These are phyloP conservation scores for Exophiala dermatitidis DNA, from an alignment of 2,329 filamentous ascomycete genomes.

Conservation along the genomic window DNA sequence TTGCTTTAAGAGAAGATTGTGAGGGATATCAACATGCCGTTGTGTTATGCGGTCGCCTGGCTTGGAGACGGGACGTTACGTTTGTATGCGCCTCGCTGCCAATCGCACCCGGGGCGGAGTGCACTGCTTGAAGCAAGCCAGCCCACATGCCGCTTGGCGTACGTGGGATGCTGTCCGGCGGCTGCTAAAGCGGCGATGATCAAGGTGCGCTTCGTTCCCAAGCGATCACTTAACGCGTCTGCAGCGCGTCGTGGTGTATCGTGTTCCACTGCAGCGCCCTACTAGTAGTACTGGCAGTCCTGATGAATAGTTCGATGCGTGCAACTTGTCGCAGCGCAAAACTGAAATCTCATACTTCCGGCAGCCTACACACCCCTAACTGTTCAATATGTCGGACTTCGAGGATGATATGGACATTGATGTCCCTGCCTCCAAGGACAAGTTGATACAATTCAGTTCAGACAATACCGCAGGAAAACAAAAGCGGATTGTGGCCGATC, in stretches of 20 bases:
- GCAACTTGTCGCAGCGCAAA: background rate
- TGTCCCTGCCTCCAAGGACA: conserved; percentile 43
- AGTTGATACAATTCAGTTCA: conserved; percentile 61
- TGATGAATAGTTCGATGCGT: too few relatives aligned
- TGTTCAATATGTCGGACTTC: conserved; percentile 45
- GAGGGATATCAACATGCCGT: conserved; percentile 9
- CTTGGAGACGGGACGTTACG: background rate
- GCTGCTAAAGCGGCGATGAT: background rate
- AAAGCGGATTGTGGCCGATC: conserved; percentile 84
- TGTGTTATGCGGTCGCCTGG: background rate
- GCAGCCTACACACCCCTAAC: background rate
- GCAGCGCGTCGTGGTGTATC: background rate
- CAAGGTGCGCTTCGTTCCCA: background rate
- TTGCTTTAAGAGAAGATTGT: background rate
- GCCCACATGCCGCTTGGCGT: background rate
- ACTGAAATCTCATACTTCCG: background rate
- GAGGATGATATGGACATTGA: conserved; percentile 66
- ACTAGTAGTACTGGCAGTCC: background rate
- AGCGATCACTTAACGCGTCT: conserved; percentile 11
- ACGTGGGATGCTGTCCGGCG: background rate
- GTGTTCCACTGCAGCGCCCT: background rate
- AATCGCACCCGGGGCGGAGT: background rate
- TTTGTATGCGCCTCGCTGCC: background rate
- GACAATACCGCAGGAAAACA: conserved; percentile 67
- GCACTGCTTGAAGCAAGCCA: background rate